phyloP scores from a whole-genome alignment of 208 protist genomes.

The Acanthamoeba sp. region DNA sequence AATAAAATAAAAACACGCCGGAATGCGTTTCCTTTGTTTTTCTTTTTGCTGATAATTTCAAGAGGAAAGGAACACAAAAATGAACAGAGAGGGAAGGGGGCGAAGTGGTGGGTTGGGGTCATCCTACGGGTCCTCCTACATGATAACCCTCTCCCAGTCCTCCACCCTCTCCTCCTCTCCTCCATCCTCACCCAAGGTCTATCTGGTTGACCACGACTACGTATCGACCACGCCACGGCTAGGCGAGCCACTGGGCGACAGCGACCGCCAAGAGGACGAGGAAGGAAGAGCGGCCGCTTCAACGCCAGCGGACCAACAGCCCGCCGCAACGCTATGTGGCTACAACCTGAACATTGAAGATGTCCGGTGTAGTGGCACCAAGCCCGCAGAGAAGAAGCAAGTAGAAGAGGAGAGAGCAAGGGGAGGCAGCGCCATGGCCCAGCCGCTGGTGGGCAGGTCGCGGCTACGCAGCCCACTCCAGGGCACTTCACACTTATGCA shows the following conservation, averaged over 20 bases:
- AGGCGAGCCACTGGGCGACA: neutral
- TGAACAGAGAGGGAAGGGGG: neutral
- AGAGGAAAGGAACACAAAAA: neutral
- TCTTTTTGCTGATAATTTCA: neutral
- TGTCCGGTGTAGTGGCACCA: no score
- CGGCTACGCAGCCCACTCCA: neutral
- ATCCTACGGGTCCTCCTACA: neutral
- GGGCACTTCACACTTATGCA: neutral
- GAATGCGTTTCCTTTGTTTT: neutral
- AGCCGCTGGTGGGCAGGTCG: neutral
- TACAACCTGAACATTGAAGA: no score
- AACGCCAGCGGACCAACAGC: neutral
- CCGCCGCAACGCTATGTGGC: no score
- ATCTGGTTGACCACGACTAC: slow-evolving; percentile 15
- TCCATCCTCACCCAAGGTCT: neutral
- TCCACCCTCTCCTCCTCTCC: neutral
- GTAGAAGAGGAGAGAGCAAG: neutral
- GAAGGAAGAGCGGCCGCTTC: neutral
- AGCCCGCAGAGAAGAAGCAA: no score
- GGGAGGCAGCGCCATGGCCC: no score
- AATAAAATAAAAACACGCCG: no score
- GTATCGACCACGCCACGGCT: neutral
- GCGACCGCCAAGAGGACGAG: neutral
- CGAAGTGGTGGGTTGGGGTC: neutral
- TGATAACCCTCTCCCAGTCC: neutral